A percentile compares a stretch with the other conserved stretches of the same genome.
These are phyloP conservation scores for Anaeromyces robustus DNA, from an alignment of 192 early-diverging fungal species.

Conservation along the genomic window DNA sequence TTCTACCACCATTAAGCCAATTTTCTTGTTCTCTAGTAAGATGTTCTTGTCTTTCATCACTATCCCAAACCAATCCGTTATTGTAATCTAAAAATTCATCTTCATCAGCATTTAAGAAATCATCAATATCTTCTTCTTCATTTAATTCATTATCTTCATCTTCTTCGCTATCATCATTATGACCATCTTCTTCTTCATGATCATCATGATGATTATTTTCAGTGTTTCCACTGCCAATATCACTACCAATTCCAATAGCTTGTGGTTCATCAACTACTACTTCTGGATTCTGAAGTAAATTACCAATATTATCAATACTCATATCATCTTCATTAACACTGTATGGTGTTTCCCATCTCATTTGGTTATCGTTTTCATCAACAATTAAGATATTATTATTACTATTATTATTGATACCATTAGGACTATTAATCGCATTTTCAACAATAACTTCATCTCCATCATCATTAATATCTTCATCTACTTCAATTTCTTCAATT, in stretches of 20 bases:
- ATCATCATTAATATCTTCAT: slow-evolving; percentile 36
- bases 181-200: slow-evolving; percentile 29
- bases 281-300: slow-evolving; percentile 16
- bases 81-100: slow-evolving; percentile 28
- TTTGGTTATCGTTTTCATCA: slow-evolving; percentile 7
- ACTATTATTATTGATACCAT: no score
- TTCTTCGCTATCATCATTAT: slow-evolving; percentile 33
- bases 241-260: slow-evolving; percentile 15
- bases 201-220: slow-evolving; percentile 23
- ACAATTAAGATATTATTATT: no score
- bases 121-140: slow-evolving; percentile 23
- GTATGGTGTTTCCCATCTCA: slow-evolving; percentile 1
- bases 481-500: not conserved
- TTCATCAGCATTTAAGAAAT: slow-evolving; percentile 21
- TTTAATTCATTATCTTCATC: slow-evolving; percentile 34
- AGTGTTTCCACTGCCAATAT: slow-evolving; percentile 1
- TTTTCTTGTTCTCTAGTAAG: slow-evolving; percentile 13
- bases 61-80: slow-evolving; percentile 22
- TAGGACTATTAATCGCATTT: slow-evolving; percentile 25
- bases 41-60: slow-evolving; percentile 8
- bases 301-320: slow-evolving; percentile 22
- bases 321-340: slow-evolving; percentile 8
- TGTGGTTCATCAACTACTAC: slow-evolving; percentile 26
- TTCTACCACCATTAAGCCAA: slow-evolving; percentile 16
- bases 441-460: slow-evolving; percentile 21